Evolutionary conservation across 352 stramenopile species (phyloP).

Genomic region (Phytophthora citricola): DNA sequence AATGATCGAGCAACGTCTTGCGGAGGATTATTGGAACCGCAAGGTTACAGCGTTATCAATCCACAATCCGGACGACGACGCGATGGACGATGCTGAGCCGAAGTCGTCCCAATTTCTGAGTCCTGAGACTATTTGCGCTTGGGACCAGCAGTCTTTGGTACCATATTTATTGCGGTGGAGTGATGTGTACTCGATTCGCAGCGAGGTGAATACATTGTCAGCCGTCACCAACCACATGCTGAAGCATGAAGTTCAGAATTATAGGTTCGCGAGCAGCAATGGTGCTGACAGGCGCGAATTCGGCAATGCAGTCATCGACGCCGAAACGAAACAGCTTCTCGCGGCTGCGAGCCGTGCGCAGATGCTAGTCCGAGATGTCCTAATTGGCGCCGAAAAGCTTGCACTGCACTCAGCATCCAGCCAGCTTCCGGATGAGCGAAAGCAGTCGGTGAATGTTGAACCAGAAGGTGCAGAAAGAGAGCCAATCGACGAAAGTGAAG

Average conservation of each 20-base stretch:
- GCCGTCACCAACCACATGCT: conserved; percentile 47
- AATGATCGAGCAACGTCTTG: conserved; percentile 39
- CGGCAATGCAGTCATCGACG: conserved; percentile 12
- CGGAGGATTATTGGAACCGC: conserved; percentile 52
- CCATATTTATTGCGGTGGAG: conserved; percentile 57
- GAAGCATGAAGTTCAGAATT: conserved; percentile 38
- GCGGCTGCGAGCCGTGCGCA: conserved; percentile 31
- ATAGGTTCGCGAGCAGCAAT: neutral
- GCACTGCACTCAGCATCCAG: conserved; percentile 50
- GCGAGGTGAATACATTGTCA: conserved; percentile 41
- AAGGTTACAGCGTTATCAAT: conserved; percentile 38
- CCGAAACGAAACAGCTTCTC: conserved; percentile 32
- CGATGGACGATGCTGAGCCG: conserved; percentile 4
- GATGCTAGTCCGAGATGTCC: conserved; percentile 44
- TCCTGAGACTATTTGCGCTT: conserved; percentile 40
- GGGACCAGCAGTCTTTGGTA: conserved; percentile 35
- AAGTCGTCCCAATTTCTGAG: conserved; percentile 18
- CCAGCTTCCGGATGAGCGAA: conserved; percentile 42
- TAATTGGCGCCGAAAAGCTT: conserved; percentile 42
- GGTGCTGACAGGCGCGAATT: neutral
- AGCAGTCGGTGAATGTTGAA: conserved; percentile 7
- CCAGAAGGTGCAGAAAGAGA: neutral
- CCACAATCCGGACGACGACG: conserved; percentile 19
- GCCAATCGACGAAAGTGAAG: neutral
- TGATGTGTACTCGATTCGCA: conserved; percentile 49